Base-by-base conservation (phyloP, 1,284 basidiomycete species). In the Sphagnurus paluster region DNA sequence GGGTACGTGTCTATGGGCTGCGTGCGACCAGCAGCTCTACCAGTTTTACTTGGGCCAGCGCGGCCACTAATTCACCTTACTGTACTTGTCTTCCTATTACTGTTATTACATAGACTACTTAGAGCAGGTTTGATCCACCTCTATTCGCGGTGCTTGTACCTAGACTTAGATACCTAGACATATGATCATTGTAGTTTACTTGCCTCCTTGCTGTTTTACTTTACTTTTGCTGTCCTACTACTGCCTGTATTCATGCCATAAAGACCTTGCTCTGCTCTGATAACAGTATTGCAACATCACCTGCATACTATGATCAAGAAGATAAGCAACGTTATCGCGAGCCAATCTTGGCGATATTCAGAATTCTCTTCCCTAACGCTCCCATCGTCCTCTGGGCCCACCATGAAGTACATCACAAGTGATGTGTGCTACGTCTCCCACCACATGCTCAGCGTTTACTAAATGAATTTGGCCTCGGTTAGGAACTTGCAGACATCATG, bases 401-500 rank as follows among this genome's bases (percentile, higher is more conserved):
- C 24, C 38, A 62, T 61, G 60, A 59, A 52, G 34, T 59, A 54
- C 42, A 55, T 61, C 24, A 57, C 39, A 21, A 34, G 36, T 33
- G 52, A 62, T 41, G 60, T 60, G 54, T 17, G 35, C 17, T 11
- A n/a, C 10, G 2, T n/a, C 8, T 5, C 35, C 26, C 28, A 28
- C 21, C 2, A 21, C 24, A 14, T 77, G 33, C 40, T 34, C 19
- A 28, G 11, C 35, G 32, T 6, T 37, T 52, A 17, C 50, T 29
- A 8, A 17, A 30, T 36, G 35, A 35, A 21, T 9, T 4, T 19
- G 21, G n/a, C n/a, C n/a, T n/a, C n/a, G n/a, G n/a, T n/a, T 55
- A 90, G 86, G 81, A 87, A 61, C 78, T 90, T 30, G 80, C 80
- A 24, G 63, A 66, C 16, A 64, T 88, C 49, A 82, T 90, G 54